Conservation (phyloP, 139 green algal genomes). For the Auxenochlorella protothecoides region DNA sequence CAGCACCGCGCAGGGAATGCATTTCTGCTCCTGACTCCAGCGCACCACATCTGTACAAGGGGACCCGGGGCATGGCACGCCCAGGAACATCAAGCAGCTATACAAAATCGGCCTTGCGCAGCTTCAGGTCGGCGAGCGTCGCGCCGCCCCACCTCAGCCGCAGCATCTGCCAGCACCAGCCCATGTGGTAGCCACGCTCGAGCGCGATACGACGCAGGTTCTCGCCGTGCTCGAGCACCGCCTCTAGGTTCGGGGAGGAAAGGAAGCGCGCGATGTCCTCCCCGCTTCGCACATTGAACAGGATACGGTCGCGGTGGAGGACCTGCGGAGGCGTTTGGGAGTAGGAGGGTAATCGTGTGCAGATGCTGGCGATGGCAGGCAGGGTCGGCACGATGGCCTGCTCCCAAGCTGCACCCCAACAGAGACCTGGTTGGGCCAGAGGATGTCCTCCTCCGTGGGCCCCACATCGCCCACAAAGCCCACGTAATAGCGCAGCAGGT, state of each 20-base stretch:
- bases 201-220: conserved; percentile 32
- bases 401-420: no score
- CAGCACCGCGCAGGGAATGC: no score
- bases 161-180: conserved; percentile 37
- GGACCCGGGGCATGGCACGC: no score
- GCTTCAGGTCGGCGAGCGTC: conserved; percentile 4
- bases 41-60: no score
- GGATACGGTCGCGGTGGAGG: conserved; percentile 27
- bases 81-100: no score
- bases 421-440: conserved; percentile 45
- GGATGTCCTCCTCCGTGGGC: conserved; percentile 30
- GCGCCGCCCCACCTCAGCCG: conserved; percentile 25
- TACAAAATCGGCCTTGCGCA: no score
- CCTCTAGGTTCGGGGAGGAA: conserved; percentile 19
- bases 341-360: neutral
- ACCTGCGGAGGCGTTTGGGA: conserved; percentile 14
- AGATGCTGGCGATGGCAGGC: no score
- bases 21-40: no score
- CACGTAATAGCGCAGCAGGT: conserved; percentile 17
- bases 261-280: conserved; percentile 37
- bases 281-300: conserved; percentile 36
- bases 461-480: conserved; percentile 31
- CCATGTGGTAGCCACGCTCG: conserved; percentile 25
- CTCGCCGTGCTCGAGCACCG: conserved; percentile 21
- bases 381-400: no score